Conservation (phyloP, 192 early-diverging fungal species). For the Borealophlyctis nickersoniae region DNA sequence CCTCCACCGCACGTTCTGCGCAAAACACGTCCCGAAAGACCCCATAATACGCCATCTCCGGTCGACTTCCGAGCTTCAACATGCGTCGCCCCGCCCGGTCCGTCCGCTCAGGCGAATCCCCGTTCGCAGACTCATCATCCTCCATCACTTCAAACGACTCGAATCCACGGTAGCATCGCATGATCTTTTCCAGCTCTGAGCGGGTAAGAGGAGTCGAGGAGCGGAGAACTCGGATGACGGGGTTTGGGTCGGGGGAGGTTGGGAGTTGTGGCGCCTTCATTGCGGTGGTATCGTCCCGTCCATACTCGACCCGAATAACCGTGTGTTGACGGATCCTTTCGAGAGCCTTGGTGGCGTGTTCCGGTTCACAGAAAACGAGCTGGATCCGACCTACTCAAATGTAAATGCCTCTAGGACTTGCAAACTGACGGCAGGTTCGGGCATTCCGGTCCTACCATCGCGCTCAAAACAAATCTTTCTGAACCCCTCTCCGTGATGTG, state of each 20-base stretch:
- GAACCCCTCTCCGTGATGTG: slow-evolving; percentile 17
- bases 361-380: slow-evolving; percentile 4
- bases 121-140: not conserved
- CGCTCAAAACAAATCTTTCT: slow-evolving; percentile 19
- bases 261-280: too few species aligned
- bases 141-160: slow-evolving; percentile 22
- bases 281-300: slow-evolving; percentile 19
- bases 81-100: not conserved
- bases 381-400: slow-evolving; percentile 14
- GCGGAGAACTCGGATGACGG: slow-evolving; percentile 15
- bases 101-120: too few species aligned
- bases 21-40: slow-evolving; percentile 27
- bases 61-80: not conserved
- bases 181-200: slow-evolving; percentile 24
- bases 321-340: slow-evolving; percentile 8
- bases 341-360: slow-evolving; percentile 10
- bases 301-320: slow-evolving; percentile 9
- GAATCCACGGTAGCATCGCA: slow-evolving; percentile 16
- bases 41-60: slow-evolving; percentile 9
- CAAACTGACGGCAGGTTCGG: too few species aligned
- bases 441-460: slow-evolving; percentile 25
- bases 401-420: not conserved
- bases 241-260: slow-evolving; percentile 14
- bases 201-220: not conserved
- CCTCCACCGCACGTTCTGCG: slow-evolving; percentile 24